These are phyloP conservation scores for Leccinellum luteum DNA, from an alignment of 768 basidiomycete species.

Conservation along the genomic window DNA sequence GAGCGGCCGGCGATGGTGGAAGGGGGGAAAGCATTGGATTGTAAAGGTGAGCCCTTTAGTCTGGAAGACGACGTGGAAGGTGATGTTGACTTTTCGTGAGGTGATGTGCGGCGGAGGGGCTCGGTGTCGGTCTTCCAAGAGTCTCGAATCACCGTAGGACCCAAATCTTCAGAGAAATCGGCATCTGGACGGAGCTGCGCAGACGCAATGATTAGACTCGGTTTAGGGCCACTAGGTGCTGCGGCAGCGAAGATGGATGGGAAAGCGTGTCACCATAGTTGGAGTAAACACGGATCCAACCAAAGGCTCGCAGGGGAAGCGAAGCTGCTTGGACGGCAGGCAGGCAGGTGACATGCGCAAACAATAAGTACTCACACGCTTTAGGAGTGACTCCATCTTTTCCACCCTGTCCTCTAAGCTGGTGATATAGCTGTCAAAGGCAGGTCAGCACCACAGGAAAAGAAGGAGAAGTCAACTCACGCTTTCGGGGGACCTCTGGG, in stretches of 20 bases:
- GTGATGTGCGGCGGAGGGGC: slow-evolving; percentile 1
- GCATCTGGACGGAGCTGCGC: slow-evolving; percentile 57
- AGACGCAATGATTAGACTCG: slow-evolving; percentile 10
- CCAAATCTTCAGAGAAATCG: slow-evolving; percentile 62
- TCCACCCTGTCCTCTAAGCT: slow-evolving; percentile 59
- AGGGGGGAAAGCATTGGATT: slow-evolving; percentile 4
- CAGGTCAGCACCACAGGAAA: not conserved
- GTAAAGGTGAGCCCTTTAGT: slow-evolving; percentile 11
- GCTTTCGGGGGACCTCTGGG: slow-evolving; percentile 68
- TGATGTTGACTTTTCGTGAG: slow-evolving; percentile 25
- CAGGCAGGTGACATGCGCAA: not conserved
- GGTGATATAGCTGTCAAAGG: slow-evolving; percentile 47
- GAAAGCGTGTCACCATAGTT: not conserved
- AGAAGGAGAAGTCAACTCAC: slow-evolving; percentile 36
- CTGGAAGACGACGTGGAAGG: slow-evolving; percentile 16
- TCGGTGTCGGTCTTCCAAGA: slow-evolving; percentile 53
- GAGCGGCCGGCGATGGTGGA: slow-evolving; percentile 4
- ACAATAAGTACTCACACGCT: slow-evolving; percentile 39
- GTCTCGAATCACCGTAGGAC: slow-evolving; percentile 57
- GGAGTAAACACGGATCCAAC: not conserved
- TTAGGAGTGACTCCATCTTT: slow-evolving; percentile 51
- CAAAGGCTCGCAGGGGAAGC: not conserved
- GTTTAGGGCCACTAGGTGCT: not conserved
- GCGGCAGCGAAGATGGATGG: not conserved
- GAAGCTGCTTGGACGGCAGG: not conserved